phyloP scores from a whole-genome alignment of 106 monocot species.

The Cymbidium sinense region DNA sequence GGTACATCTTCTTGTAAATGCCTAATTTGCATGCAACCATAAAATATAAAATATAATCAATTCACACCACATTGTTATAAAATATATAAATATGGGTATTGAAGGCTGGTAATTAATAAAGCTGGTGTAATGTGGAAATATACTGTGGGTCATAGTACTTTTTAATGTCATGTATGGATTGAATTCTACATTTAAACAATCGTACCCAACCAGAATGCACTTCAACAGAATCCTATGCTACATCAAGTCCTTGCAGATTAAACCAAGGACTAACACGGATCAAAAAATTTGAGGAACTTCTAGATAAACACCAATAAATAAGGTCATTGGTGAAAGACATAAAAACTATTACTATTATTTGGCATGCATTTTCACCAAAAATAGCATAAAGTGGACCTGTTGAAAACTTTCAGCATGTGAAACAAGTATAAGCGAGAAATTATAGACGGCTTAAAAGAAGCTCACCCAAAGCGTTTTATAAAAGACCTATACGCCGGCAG shows the following conservation, averaged over 20 bases:
- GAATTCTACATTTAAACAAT: too few species aligned
- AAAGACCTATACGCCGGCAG: constrained; percentile 69
- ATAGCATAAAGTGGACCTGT: not conserved
- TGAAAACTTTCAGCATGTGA: not conserved
- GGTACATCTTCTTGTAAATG: too few species aligned
- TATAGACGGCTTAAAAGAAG: constrained; percentile 6
- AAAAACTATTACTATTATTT: not conserved
- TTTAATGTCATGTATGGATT: too few species aligned
- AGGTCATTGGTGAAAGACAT: not conserved
- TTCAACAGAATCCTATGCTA: not conserved
- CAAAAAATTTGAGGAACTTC: not conserved
- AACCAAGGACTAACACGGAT: not conserved
- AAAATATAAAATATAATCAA: too few species aligned
- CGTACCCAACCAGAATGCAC: too few species aligned
- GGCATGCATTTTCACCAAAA: not conserved
- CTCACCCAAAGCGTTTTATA: constrained; percentile 57
- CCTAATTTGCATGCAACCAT: too few species aligned
- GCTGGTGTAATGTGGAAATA: too few species aligned
- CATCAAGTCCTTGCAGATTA: not conserved
- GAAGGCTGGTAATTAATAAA: too few species aligned
- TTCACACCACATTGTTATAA: too few species aligned
- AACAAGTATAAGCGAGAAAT: not conserved
- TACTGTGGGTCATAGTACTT: too few species aligned
- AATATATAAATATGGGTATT: too few species aligned
- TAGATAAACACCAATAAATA: not conserved